A percentile compares a stretch with the other conserved stretches of the same genome.
phyloP scores from a whole-genome alignment of 805 yeast species.

The Groenewaldozyma tartarivorans region DNA sequence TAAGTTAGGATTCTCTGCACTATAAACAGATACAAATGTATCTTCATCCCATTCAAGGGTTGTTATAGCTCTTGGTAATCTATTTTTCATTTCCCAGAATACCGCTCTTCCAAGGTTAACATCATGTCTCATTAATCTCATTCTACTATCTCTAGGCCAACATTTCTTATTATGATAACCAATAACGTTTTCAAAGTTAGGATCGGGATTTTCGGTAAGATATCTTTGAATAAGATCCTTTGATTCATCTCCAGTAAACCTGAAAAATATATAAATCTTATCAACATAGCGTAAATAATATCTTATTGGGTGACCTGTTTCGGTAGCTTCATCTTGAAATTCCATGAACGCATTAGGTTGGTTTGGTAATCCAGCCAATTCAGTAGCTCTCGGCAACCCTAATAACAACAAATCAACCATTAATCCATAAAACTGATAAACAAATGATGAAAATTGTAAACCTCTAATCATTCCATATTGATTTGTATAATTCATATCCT shows the following conservation, averaged over 20 bases:
- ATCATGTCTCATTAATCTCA: slow-evolving; percentile 85
- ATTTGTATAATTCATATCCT: slow-evolving; percentile 92
- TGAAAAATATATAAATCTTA: slow-evolving; percentile 66
- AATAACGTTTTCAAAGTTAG: slow-evolving; percentile 75
- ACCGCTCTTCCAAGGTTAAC: slow-evolving; percentile 88
- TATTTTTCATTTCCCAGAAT: slow-evolving; percentile 77
- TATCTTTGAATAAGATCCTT: slow-evolving; percentile 67
- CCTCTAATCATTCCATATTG: slow-evolving; percentile 85
- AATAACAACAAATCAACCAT: slow-evolving; percentile 71
- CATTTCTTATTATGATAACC: slow-evolving; percentile 84
- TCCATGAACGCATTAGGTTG: slow-evolving; percentile 73
- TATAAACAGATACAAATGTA: slow-evolving; percentile 78
- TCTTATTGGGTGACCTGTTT: slow-evolving; percentile 64
- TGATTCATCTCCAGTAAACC: slow-evolving; percentile 65
- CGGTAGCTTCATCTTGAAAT: slow-evolving; percentile 49
- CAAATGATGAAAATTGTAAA: slow-evolving; percentile 79
- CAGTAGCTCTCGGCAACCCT: slow-evolving; percentile 80
- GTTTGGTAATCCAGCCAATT: slow-evolving; percentile 69
- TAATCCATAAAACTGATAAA: slow-evolving; percentile 83
- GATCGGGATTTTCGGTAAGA: slow-evolving; percentile 81
- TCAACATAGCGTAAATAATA: slow-evolving; percentile 78
- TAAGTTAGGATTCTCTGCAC: slow-evolving; percentile 81
- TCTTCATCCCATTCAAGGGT: slow-evolving; percentile 63
- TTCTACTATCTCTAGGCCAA: slow-evolving; percentile 90
- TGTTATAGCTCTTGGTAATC: slow-evolving; percentile 71